Evolutionary conservation across 1,284 basidiomycete genomes (phyloP), one percentile per base, ranked within the genome.

Genomic region (Vanrija humicola): DNA sequence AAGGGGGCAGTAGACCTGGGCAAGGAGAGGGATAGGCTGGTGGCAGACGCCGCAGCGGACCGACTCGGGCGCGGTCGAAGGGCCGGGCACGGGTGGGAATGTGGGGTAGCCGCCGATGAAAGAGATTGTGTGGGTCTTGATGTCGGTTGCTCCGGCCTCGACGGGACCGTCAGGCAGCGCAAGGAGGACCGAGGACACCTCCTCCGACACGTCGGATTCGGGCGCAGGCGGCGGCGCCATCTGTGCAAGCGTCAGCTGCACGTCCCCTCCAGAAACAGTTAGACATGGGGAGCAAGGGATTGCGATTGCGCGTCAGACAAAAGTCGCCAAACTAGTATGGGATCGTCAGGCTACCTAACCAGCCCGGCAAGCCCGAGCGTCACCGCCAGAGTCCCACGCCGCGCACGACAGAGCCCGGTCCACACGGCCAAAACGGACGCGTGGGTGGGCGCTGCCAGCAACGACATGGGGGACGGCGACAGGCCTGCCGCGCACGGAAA

Each of bases 1-100:
- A 9, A 74, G 68, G 10, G 77, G 77, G 52, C 73, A 75, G 58
- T 77, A 78, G 3, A 77, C 71, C 59, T 78, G 77, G 5, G 73
- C 62, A 12, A 78, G 59, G 1, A 78, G 67, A 1, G 76, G 76
- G 26, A 76, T 74, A 4, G 68, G 55, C 10, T 62, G 25, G 21
- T 68, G 62, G 56, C 75, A 77, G 3, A 66, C 47, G 34, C 64
- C 64, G 53, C 77, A 78, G 38, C 50, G 62, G 43, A 73, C 60
- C 9, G 56, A 56, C 12, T 56, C 48, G 3, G 72, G 68, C 0
- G 61, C 47, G 4, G 52, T 34, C 5, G 48, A 42, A 5, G 55
- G 44, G 2, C 62, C 57, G 21, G 65, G 59, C 12, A 66, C 51
- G 18, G 66, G 59, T 19, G 70, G 74, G 58, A 75, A 77, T 38